Evolutionary conservation across 2,329 filamentous ascomycete genomes (phyloP).

Genomic region (Diplodia corticola): DNA sequence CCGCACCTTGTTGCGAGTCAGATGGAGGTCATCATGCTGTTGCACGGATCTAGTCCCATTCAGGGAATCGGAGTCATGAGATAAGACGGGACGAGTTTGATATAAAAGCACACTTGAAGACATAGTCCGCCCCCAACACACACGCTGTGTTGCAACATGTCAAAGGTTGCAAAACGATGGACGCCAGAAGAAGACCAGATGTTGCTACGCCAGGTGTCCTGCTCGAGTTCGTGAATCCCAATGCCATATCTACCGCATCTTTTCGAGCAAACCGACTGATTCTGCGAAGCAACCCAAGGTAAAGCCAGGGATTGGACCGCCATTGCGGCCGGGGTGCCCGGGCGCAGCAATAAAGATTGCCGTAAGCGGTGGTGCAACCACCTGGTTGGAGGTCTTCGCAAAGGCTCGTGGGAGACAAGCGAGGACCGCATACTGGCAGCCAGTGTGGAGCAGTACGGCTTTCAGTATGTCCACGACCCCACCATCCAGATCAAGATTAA

Average conservation of each 20-base stretch:
- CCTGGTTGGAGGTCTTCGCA: conserved; percentile 30
- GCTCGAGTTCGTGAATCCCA: neutral
- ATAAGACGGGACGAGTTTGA: no score
- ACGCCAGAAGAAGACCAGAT: conserved; percentile 10
- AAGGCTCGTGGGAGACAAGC: conserved; percentile 30
- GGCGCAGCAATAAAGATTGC: conserved; percentile 36
- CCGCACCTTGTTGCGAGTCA: no score
- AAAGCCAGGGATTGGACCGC: neutral
- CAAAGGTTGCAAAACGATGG: conserved; percentile 1
- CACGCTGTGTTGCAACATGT: no score
- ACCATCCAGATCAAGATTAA: neutral
- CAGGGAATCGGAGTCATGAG: no score
- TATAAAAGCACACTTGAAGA: no score
- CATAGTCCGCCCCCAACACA: no score
- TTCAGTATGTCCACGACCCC: neutral
- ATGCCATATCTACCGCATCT: neutral
- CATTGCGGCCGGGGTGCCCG: conserved; percentile 30
- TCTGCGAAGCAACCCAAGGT: neutral
- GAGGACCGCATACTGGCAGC: conserved; percentile 16
- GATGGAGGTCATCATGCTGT: no score
- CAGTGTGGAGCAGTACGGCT: neutral
- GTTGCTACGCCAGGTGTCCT: neutral
- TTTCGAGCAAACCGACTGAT: no score
- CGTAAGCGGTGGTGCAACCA: conserved; percentile 35
- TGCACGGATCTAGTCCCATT: no score